These are phyloP conservation scores for Bacidia rubella DNA, from an alignment of 495 filamentous ascomycete species.

Conservation along the genomic window DNA sequence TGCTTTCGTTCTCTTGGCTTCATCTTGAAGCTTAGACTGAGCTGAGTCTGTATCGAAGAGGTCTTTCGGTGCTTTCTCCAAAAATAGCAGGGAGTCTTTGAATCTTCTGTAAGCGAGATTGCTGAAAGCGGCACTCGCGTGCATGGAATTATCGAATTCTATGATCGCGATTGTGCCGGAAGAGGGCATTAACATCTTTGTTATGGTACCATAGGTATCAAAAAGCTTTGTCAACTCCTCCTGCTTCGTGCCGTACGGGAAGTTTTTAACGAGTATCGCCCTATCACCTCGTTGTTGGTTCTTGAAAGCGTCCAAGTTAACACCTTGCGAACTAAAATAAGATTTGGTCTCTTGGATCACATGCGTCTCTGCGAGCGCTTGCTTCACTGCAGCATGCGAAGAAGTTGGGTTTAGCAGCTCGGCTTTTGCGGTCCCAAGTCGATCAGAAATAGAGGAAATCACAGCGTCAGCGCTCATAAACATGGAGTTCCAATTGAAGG, in stretches of 20 bases:
- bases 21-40: conserved; percentile 20
- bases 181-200: conserved; percentile 77
- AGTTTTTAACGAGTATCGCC: conserved; percentile 88
- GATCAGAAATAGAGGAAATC: conserved; percentile 75
- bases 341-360: conserved; percentile 91
- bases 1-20: conserved; percentile 32
- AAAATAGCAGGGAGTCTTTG: conserved; percentile 79
- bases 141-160: conserved; percentile 62
- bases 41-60: conserved; percentile 40
- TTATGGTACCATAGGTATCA: conserved; percentile 49
- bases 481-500: conserved; percentile 93
- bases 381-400: conserved; percentile 84
- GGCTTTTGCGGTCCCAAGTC: conserved; percentile 75
- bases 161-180: conserved; percentile 86
- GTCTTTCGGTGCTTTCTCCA: conserved; percentile 84
- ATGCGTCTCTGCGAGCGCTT: conserved; percentile 91
- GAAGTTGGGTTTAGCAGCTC: conserved; percentile 89
- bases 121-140: conserved; percentile 69
- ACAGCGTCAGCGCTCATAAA: conserved; percentile 96
- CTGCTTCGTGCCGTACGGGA: conserved; percentile 61
- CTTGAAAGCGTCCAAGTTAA: conserved; percentile 85
- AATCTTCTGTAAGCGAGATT: conserved; percentile 76
- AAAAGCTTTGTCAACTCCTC: conserved; percentile 39
- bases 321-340: conserved; percentile 75
- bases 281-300: conserved; percentile 68